Percentiles rank a stretch among this genome's conserved stretches.
phyloP scores from a whole-genome alignment of 768 basidiomycete genomes.

The Boletellus emodensis region DNA sequence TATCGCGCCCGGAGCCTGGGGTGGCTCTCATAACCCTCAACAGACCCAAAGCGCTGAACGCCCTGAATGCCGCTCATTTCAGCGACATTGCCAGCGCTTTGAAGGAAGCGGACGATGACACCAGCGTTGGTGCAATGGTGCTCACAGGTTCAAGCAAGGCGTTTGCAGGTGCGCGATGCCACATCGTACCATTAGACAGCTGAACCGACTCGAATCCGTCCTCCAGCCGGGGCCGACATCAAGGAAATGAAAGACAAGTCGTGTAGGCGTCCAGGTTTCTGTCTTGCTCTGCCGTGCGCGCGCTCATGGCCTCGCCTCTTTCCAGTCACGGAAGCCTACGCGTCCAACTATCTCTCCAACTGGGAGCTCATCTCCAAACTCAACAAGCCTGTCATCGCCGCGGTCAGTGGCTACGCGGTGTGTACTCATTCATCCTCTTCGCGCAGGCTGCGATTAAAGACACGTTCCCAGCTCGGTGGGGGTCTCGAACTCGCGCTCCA shows the following conservation, averaged over 20 bases:
- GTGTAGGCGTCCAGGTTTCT: constrained; percentile 47
- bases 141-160: constrained; percentile 90
- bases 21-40: constrained; percentile 85
- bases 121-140: constrained; percentile 76
- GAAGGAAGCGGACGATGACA: constrained; percentile 64
- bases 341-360: constrained; percentile 76
- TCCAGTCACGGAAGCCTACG: constrained; percentile 82
- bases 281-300: background rate
- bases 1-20: constrained; percentile 60
- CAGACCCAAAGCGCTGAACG: constrained; percentile 87
- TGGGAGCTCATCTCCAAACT: constrained; percentile 74
- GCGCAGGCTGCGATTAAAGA: background rate
- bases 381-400: constrained; percentile 92
- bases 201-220: background rate
- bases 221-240: constrained; percentile 90
- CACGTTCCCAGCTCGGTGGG: constrained; percentile 75
- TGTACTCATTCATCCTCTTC: constrained; percentile 28
- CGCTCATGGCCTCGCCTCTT: background rate
- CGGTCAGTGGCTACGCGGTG: constrained; percentile 92
- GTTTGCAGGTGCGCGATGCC: constrained; percentile 70
- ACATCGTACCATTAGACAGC: background rate
- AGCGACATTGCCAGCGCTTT: constrained; percentile 78
- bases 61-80: constrained; percentile 78
- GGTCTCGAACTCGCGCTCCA: constrained; percentile 96
- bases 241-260: constrained; percentile 98